phyloP scores from a whole-genome alignment of 495 filamentous ascomycete genomes.

The Elaphomyces granulatus region DNA sequence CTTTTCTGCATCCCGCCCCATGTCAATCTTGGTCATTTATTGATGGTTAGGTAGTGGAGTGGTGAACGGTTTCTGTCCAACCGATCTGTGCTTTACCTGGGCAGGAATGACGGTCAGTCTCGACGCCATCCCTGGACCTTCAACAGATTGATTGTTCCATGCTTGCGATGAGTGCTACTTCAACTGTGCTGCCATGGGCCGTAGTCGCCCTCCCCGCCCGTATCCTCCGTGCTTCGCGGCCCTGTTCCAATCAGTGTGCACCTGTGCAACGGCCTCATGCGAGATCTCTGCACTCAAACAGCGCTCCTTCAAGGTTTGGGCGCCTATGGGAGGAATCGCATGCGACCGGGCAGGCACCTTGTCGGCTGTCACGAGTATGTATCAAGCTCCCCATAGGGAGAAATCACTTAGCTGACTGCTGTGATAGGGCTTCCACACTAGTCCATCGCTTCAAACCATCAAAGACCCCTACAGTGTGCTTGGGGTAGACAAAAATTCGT shows the following conservation, averaged over 20 bases:
- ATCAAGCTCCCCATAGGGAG: too few relatives aligned
- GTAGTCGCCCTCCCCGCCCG: neutral
- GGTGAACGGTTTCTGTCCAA: too few relatives aligned
- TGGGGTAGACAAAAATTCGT: constrained; percentile 67
- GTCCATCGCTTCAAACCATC: constrained; percentile 42
- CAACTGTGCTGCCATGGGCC: neutral
- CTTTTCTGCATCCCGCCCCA: too few relatives aligned
- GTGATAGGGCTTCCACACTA: constrained; percentile 61
- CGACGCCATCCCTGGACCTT: too few relatives aligned
- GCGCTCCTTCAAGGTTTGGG: neutral
- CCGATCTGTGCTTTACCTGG: too few relatives aligned
- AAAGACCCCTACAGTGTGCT: constrained; percentile 77
- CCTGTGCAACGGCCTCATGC: neutral
- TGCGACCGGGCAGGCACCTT: neutral
- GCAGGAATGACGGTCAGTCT: too few relatives aligned
- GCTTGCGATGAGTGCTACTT: neutral
- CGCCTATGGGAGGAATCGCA: neutral
- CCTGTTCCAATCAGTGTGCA: too few relatives aligned
- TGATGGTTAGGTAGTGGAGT: too few relatives aligned
- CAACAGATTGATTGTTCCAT: too few relatives aligned
- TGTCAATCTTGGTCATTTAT: too few relatives aligned
- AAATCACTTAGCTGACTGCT: neutral
- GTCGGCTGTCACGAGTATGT: neutral
- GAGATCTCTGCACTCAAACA: neutral
- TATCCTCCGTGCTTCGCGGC: neutral